phyloP scores from a whole-genome alignment of 148 eudicot species.

The Rhododendron vialii region DNA sequence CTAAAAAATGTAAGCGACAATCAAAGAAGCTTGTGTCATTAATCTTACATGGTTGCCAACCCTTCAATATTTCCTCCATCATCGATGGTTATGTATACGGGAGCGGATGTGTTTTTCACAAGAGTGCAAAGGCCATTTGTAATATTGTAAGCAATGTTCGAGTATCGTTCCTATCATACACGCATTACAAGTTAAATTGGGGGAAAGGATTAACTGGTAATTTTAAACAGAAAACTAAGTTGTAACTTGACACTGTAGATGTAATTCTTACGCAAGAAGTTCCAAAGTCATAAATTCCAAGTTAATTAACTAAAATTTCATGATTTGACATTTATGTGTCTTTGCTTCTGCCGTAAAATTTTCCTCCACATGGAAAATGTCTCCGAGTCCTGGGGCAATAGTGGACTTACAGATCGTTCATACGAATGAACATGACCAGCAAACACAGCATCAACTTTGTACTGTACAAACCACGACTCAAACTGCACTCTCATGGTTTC shows the following conservation, averaged over 20 bases:
- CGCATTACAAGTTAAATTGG: not conserved
- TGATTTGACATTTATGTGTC: not conserved
- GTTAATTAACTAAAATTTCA: too few species aligned
- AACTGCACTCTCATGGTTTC: constrained; percentile 37
- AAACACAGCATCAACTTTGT: constrained; percentile 43
- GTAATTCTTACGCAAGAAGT: too few species aligned
- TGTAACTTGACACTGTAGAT: not conserved
- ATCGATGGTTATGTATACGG: constrained; percentile 43
- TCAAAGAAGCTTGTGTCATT: too few species aligned
- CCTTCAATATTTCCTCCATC: constrained; percentile 56
- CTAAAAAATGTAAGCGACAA: not conserved
- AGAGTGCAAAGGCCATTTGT: constrained; percentile 33
- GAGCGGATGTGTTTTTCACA: constrained; percentile 29
- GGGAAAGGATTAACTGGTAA: not conserved
- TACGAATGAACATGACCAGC: constrained; percentile 45
- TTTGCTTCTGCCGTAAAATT: not conserved
- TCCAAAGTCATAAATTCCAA: too few species aligned
- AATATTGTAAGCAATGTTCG: constrained; percentile 35
- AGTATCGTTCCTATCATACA: constrained; percentile 33
- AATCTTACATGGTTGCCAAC: constrained; percentile 33
- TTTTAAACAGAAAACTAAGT: not conserved
- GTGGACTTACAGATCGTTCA: constrained; percentile 33
- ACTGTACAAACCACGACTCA: constrained; percentile 30
- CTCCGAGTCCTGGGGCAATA: not conserved
- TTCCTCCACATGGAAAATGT: not conserved